Evolutionary conservation across 1,139 yeast species (phyloP).

Genomic region (Wickerhamiella pararugosa): DNA sequence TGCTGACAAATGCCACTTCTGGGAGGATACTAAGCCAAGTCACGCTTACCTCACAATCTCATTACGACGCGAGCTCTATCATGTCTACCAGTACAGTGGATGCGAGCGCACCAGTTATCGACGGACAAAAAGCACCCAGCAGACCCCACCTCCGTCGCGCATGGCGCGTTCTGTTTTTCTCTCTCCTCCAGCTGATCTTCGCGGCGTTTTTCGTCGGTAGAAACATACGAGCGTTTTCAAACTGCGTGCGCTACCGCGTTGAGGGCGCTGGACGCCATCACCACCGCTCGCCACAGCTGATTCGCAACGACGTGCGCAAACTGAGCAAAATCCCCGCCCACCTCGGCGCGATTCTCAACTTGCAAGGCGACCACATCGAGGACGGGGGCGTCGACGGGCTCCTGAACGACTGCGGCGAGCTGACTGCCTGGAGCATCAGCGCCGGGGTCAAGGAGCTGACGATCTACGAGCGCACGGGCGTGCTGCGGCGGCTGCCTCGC

Average conservation of each 20-base stretch:
- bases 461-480: slow-evolving; percentile 70
- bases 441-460: slow-evolving; percentile 63
- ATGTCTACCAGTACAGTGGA: not conserved
- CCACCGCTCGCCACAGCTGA: slow-evolving; percentile 69
- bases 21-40: too few relatives aligned
- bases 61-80: too few relatives aligned
- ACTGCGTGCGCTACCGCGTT: slow-evolving; percentile 15
- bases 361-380: slow-evolving; percentile 64
- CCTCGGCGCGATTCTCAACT: slow-evolving; percentile 55
- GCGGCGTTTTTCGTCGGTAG: not conserved
- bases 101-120: not conserved
- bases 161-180: not conserved
- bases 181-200: not conserved
- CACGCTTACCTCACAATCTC: too few relatives aligned
- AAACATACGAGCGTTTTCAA: slow-evolving; percentile 4
- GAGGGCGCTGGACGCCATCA: slow-evolving; percentile 37
- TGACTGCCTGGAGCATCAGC: slow-evolving; percentile 76
- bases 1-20: too few relatives aligned
- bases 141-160: too few relatives aligned
- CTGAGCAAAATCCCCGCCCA: slow-evolving; percentile 64
- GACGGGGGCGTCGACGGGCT: slow-evolving; percentile 88
- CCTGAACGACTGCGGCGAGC: slow-evolving; percentile 58
- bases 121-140: not conserved
- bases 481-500: slow-evolving; percentile 32
- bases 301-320: slow-evolving; percentile 65